Percentiles rank a stretch among this genome's conserved stretches.
Evolutionary conservation across 192 early-diverging fungal genomes (phyloP).

Genomic region (Linnemannia schmuckeri): DNA sequence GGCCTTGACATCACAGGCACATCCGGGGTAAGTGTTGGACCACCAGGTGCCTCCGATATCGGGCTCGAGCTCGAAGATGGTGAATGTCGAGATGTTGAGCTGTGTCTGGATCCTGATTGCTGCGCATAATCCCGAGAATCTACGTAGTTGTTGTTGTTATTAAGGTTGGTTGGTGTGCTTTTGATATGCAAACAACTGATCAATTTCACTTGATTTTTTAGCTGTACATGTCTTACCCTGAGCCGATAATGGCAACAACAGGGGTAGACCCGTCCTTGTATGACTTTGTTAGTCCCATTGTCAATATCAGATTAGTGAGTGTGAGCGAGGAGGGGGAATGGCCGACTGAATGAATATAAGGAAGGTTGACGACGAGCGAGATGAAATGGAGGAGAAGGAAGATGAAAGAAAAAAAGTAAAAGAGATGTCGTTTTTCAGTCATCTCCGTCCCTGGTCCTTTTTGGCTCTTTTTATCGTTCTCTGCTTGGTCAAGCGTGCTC

Average conservation of each 20-base stretch:
- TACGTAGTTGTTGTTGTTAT: neutral
- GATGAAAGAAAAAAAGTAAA: neutral
- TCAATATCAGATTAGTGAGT: neutral
- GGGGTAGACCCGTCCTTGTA: conserved; percentile 2
- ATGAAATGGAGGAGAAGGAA: neutral
- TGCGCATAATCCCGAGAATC: conserved; percentile 65
- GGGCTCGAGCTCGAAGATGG: conserved; percentile 59
- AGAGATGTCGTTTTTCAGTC: neutral
- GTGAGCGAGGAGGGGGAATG: neutral
- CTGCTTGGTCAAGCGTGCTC: too few species aligned
- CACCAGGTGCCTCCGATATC: conserved; percentile 70
- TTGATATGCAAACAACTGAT: neutral
- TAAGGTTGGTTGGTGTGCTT: neutral
- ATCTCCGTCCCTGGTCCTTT: too few species aligned
- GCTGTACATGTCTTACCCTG: neutral
- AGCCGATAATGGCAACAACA: conserved; percentile 17
- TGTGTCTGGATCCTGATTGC: conserved; percentile 63
- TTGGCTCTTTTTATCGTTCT: neutral
- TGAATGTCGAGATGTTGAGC: conserved; percentile 54
- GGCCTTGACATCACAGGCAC: conserved; percentile 58
- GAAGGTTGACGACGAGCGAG: neutral
- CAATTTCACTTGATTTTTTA: neutral
- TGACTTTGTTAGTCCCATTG: conserved; percentile 8
- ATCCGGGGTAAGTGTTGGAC: conserved; percentile 59
- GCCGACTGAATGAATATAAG: neutral